phyloP scores from a whole-genome alignment of 2,329 filamentous ascomycete species.

The Cytospora paraplurivora region DNA sequence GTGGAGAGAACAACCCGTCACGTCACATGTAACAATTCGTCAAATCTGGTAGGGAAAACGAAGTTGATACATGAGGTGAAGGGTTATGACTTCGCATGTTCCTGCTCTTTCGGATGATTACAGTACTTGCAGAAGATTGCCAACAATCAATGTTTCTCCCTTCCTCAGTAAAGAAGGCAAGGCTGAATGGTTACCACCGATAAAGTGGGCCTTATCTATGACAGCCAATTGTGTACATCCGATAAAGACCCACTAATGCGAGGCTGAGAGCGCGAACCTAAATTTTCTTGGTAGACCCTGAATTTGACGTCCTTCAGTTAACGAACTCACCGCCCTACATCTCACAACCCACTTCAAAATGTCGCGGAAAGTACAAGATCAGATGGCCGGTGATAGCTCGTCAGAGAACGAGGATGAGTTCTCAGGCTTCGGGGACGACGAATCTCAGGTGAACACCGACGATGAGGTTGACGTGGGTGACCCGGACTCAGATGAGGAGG shows the following conservation, averaged over 20 bases:
- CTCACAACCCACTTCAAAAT: constrained; percentile 12
- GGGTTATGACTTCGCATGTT: no score
- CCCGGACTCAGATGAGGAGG: constrained; percentile 81
- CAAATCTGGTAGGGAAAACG: no score
- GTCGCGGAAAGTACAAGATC: constrained; percentile 25
- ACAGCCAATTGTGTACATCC: constrained; percentile 7
- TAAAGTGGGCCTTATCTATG: constrained; percentile 7
- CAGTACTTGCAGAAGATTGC: not conserved
- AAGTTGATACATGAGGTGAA: no score
- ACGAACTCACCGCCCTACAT: not conserved
- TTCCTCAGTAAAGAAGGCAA: not conserved
- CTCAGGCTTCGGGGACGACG: constrained; percentile 24
- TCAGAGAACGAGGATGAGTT: constrained; percentile 34
- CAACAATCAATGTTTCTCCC: not conserved
- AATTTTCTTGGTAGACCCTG: constrained; percentile 25
- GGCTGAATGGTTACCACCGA: constrained; percentile 10
- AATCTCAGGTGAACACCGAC: constrained; percentile 32
- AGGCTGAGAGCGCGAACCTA: constrained; percentile 23
- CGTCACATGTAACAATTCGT: no score
- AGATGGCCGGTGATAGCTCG: constrained; percentile 32
- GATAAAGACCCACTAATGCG: constrained; percentile 19
- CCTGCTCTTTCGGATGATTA: no score
- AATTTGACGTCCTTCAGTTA: not conserved
- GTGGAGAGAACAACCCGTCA: no score
- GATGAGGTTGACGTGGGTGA: constrained; percentile 46